Evolutionary conservation across 176 grass and related monocot species (phyloP).

Genomic region (Echinochloa phyllopogon): DNA sequence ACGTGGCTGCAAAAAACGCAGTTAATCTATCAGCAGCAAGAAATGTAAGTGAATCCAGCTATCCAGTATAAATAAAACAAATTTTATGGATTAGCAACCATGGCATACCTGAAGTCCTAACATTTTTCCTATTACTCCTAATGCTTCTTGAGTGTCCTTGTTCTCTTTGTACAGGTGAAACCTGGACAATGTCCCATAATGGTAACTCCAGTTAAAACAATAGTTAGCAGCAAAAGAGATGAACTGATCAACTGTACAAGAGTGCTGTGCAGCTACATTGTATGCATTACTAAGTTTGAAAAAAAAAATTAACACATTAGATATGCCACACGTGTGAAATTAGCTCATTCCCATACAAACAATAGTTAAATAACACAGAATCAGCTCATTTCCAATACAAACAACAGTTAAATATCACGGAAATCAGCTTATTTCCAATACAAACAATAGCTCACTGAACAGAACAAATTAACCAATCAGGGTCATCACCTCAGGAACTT

Average conservation of each 20-base stretch:
- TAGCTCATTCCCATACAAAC: background rate
- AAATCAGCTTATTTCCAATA: background rate
- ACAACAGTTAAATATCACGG: background rate
- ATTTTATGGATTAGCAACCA: background rate
- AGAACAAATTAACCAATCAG: constrained; percentile 14
- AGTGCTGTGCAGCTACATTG: background rate
- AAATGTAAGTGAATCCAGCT: constrained; percentile 16
- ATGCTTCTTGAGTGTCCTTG: constrained; percentile 91
- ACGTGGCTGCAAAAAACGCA: constrained; percentile 60
- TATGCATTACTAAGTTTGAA: background rate
- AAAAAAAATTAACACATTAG: constrained; percentile 8
- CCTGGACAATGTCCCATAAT: constrained; percentile 49
- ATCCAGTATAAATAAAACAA: constrained; percentile 6
- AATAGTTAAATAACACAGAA: background rate
- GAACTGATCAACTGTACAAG: background rate
- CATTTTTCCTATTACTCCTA: constrained; percentile 97
- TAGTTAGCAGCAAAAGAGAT: constrained; percentile 20
- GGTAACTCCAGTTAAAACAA: constrained; percentile 26
- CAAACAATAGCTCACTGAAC: background rate
- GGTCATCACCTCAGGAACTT: constrained; percentile 82
- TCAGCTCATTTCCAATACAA: background rate
- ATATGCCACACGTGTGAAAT: constrained; percentile 12
- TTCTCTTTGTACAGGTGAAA: constrained; percentile 98
- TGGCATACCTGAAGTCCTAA: constrained; percentile 78
- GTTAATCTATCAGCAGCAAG: constrained; percentile 44